Conservation (phyloP, 1,284 basidiomycete species). For the Wolfiporia cocos region DNA sequence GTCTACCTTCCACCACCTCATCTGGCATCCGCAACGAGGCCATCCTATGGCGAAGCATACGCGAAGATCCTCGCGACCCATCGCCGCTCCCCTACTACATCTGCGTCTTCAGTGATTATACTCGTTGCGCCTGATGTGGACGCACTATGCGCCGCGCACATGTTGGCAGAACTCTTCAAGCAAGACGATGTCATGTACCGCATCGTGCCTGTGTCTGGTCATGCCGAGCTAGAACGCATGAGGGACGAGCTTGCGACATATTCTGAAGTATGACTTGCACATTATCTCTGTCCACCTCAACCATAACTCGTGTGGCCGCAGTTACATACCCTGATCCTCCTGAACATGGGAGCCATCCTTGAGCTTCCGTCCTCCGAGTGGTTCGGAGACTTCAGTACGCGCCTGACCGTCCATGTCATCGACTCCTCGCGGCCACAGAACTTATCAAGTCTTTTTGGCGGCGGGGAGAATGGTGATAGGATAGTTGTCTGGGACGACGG, state of each 20-base stretch:
- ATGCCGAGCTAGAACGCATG: constrained; percentile 64
- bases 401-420: constrained; percentile 82
- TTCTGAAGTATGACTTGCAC: constrained; percentile 52
- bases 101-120: constrained; percentile 78
- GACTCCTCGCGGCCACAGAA: constrained; percentile 93
- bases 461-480: constrained; percentile 61
- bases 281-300: neutral
- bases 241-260: constrained; percentile 64
- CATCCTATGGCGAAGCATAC: constrained; percentile 81
- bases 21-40: constrained; percentile 44
- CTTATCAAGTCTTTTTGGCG: constrained; percentile 82
- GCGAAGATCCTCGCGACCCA: constrained; percentile 66
- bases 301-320: constrained; percentile 26
- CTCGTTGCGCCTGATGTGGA: constrained; percentile 89
- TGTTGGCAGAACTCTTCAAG: constrained; percentile 86
- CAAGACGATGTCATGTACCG: constrained; percentile 93
- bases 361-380: constrained; percentile 72
- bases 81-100: constrained; percentile 68
- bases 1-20: constrained; percentile 69
- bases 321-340: constrained; percentile 87
- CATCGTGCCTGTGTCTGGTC: constrained; percentile 89
- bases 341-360: constrained; percentile 90
- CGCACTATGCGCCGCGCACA: constrained; percentile 83
- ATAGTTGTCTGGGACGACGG: constrained; percentile 91
- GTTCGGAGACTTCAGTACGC: constrained; percentile 64